Conservation (phyloP, 768 basidiomycete species). For the Cubamyces sp. region DNA sequence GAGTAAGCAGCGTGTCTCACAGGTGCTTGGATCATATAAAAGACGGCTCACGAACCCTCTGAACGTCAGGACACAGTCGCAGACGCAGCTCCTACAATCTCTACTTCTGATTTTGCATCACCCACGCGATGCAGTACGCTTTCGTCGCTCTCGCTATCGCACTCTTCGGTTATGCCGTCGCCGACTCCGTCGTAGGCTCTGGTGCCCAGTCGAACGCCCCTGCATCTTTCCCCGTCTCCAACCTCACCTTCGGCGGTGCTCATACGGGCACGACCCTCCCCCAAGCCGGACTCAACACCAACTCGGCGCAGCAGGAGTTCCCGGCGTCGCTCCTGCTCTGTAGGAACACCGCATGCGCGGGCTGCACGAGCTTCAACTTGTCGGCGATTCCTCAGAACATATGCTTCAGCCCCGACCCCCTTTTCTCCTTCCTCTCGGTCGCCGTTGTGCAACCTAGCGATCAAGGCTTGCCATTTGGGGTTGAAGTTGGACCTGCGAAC, state of each 20-base stretch:
- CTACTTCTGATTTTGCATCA: not conserved
- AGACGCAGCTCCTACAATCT: not conserved
- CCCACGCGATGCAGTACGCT: not conserved
- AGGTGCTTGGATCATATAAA: not conserved
- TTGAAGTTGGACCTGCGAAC: not conserved
- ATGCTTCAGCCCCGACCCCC: not conserved
- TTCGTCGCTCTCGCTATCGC: not conserved
- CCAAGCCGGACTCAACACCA: not conserved
- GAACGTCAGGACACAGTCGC: not conserved
- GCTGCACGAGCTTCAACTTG: constrained; percentile 3
- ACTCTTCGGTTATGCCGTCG: not conserved
- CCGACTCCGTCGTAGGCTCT: not conserved
- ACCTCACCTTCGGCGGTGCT: not conserved
- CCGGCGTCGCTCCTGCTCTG: constrained; percentile 8
- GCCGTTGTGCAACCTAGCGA: constrained; percentile 9
- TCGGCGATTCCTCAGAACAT: not conserved
- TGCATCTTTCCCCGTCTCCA: not conserved
- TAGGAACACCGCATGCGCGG: not conserved
- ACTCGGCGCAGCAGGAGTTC: not conserved
- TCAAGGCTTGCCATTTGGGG: constrained; percentile 4
- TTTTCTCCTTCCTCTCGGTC: not conserved
- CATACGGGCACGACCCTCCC: not conserved
- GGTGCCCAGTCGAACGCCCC: not conserved
- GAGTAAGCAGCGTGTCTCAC: not conserved
- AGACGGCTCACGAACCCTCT: not conserved